Percentiles rank a stretch among this genome's conserved stretches.
Conservation (phyloP, 1,139 yeast genomes). For the Suhomyces atakaporum region DNA sequence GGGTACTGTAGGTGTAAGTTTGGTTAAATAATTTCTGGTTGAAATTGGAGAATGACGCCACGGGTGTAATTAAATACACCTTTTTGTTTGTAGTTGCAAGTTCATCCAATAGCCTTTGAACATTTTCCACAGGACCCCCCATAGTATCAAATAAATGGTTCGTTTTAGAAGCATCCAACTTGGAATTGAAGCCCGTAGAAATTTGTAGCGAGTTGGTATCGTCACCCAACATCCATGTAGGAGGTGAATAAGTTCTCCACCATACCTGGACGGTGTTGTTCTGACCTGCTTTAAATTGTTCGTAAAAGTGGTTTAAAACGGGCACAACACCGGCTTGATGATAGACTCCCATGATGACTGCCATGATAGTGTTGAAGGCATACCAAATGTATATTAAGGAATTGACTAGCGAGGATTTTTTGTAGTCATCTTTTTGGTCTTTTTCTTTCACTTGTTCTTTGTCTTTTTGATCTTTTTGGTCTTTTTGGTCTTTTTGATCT, state of each 20-base stretch:
- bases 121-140: slow-evolving; percentile 47
- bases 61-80: slow-evolving; percentile 49
- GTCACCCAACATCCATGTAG: slow-evolving; percentile 76
- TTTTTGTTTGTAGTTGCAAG: slow-evolving; percentile 12
- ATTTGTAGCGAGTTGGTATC: slow-evolving; percentile 19
- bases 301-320: slow-evolving; percentile 45
- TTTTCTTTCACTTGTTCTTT: background rate
- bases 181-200: slow-evolving; percentile 20
- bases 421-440: background rate
- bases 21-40: slow-evolving; percentile 20
- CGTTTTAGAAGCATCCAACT: slow-evolving; percentile 15
- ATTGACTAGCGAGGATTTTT: slow-evolving; percentile 17
- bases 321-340: slow-evolving; percentile 93
- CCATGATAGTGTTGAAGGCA: slow-evolving; percentile 60
- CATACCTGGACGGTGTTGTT: slow-evolving; percentile 52
- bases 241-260: slow-evolving; percentile 97
- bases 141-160: slow-evolving; percentile 51
- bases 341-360: slow-evolving; percentile 69
- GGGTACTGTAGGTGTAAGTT: slow-evolving; percentile 50
- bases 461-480: slow-evolving; percentile 8
- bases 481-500: slow-evolving; percentile 1
- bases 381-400: slow-evolving; percentile 53
- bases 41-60: slow-evolving; percentile 42
- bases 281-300: slow-evolving; percentile 20
- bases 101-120: slow-evolving; percentile 22